phyloP scores from a whole-genome alignment of 176 grass and related monocot genomes.

The Typha latifolia region DNA sequence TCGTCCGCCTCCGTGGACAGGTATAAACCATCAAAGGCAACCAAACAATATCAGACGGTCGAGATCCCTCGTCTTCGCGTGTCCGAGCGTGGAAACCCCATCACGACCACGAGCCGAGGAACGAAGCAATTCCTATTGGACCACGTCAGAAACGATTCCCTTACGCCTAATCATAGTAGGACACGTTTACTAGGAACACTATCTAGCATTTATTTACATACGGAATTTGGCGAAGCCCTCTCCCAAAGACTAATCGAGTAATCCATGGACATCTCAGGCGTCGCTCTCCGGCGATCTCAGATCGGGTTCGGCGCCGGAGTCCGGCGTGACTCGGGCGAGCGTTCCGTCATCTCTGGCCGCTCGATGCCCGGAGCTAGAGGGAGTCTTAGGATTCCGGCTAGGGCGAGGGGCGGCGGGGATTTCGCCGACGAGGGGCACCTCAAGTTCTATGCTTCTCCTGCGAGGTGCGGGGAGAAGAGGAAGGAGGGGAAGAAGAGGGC shows the following conservation, averaged over 20 bases:
- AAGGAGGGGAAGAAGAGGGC: slow-evolving; percentile 32
- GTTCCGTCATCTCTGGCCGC: neutral
- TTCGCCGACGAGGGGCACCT: slow-evolving; percentile 28
- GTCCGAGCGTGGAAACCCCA: neutral
- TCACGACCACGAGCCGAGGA: neutral
- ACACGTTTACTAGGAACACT: neutral
- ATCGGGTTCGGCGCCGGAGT: neutral
- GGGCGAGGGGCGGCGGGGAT: neutral
- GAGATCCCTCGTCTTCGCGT: neutral
- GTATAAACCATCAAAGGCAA: neutral
- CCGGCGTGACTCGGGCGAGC: neutral
- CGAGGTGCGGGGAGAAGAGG: slow-evolving; percentile 10
- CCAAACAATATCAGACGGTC: neutral
- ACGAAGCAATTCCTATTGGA: neutral
- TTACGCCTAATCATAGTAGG: neutral
- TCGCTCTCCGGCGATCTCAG: neutral
- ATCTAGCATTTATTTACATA: neutral
- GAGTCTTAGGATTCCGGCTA: slow-evolving; percentile 12
- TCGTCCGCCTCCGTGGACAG: neutral
- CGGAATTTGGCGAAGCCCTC: neutral
- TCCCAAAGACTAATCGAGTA: neutral
- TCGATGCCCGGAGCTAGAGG: neutral
- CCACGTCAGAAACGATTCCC: neutral
- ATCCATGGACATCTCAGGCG: slow-evolving; percentile 30
- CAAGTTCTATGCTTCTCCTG: slow-evolving; percentile 18